phyloP scores from a whole-genome alignment of 2,329 filamentous ascomycete genomes.

The Eutypa lata region DNA sequence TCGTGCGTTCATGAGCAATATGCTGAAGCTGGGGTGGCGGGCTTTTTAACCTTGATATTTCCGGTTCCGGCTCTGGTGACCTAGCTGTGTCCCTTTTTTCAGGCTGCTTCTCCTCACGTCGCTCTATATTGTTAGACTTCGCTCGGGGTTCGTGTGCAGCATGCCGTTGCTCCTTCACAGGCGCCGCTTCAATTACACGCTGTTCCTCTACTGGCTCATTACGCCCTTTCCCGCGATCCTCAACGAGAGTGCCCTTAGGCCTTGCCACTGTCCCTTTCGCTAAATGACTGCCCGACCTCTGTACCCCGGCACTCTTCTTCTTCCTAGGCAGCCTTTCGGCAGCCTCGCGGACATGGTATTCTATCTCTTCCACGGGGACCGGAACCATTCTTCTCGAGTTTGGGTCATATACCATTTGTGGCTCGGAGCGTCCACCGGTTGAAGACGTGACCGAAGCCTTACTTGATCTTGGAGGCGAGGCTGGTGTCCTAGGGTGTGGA shows the following conservation, averaged over 20 bases:
- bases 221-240: conserved; percentile 22
- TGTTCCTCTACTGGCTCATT: conserved; percentile 13
- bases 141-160: conserved; percentile 17
- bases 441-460: conserved; percentile 20
- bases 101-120: conserved; percentile 8
- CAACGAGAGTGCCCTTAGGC: conserved; percentile 46
- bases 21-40: conserved; percentile 1
- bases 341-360: conserved; percentile 38
- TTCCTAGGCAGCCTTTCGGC: conserved; percentile 38
- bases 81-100: neutral
- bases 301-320: conserved; percentile 33
- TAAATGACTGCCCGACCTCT: conserved; percentile 43
- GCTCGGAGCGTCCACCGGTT: conserved; percentile 12
- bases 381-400: conserved; percentile 63
- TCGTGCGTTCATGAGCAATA: neutral
- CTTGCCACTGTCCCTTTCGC: conserved; percentile 53
- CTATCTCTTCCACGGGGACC: conserved; percentile 29
- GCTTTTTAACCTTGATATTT: neutral
- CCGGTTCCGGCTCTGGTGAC: neutral
- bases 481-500: conserved; percentile 12
- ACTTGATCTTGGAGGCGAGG: conserved; percentile 16
- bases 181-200: conserved; percentile 6
- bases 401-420: conserved; percentile 57
- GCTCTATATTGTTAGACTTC: conserved; percentile 16
- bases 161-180: conserved; percentile 7